A percentile compares a stretch with the other conserved stretches of the same genome.
Evolutionary conservation across 345 rosid genomes (phyloP).

Genomic region (Firmiana major): DNA sequence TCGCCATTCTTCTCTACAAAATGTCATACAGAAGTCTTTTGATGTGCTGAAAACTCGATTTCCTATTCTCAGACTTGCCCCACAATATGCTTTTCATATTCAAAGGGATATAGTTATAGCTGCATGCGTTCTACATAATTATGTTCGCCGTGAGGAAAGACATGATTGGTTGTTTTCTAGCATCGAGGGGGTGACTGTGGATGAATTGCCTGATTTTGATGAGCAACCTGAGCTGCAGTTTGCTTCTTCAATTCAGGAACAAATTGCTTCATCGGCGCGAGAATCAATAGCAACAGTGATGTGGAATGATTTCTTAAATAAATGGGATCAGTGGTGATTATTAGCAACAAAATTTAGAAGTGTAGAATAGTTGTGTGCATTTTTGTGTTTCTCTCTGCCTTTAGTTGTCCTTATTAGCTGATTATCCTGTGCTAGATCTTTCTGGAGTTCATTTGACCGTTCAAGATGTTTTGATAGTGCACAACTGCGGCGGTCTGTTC

Average conservation of each 20-base stretch:
- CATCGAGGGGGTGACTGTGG: slow-evolving; percentile 28
- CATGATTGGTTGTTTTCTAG: slow-evolving; percentile 68
- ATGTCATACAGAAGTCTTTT: slow-evolving; percentile 47
- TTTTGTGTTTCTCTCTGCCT: neutral
- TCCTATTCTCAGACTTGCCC: slow-evolving; percentile 69
- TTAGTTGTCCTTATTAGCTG: neutral
- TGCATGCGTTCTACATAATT: slow-evolving; percentile 72
- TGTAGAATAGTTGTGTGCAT: neutral
- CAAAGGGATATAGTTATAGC: slow-evolving; percentile 89
- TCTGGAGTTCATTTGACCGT: neutral
- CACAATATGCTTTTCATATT: slow-evolving; percentile 64
- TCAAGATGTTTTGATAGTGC: neutral
- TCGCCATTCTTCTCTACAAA: slow-evolving; percentile 56
- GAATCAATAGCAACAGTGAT: slow-evolving; percentile 59
- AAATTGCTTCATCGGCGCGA: slow-evolving; percentile 39
- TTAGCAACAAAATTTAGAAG: neutral
- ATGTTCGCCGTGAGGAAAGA: slow-evolving; percentile 54
- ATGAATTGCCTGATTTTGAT: slow-evolving; percentile 42
- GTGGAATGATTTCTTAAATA: slow-evolving; percentile 76
- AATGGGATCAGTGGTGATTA: slow-evolving; percentile 63
- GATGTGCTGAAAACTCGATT: slow-evolving; percentile 59
- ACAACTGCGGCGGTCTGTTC: neutral
- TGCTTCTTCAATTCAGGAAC: slow-evolving; percentile 46
- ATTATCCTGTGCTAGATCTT: neutral
- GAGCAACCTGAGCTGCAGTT: slow-evolving; percentile 55